Conservation (phyloP, 192 early-diverging fungal genomes). For the Spinellus fusiger region DNA sequence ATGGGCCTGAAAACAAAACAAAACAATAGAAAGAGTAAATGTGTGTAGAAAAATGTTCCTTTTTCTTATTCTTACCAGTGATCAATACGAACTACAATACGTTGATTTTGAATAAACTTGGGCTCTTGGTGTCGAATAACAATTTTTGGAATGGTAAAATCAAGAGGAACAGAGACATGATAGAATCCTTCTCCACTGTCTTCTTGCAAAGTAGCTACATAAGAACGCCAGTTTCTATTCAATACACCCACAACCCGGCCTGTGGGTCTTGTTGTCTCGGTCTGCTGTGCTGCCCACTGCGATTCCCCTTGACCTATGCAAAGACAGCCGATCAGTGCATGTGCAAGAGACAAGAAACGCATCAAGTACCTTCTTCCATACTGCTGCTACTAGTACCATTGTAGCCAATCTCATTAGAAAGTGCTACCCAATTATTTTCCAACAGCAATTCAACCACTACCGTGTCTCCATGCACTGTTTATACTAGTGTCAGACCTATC, state of each 20-base stretch:
- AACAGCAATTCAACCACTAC: slow-evolving; percentile 59
- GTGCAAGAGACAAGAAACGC: not conserved
- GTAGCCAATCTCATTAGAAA: slow-evolving; percentile 39
- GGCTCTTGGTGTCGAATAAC: slow-evolving; percentile 63
- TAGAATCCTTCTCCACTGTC: slow-evolving; percentile 45
- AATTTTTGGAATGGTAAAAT: slow-evolving; percentile 66
- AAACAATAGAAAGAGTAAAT: not conserved
- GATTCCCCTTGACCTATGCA: not conserved
- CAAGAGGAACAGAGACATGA: slow-evolving; percentile 64
- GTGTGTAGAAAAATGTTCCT: not conserved
- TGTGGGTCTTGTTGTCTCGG: slow-evolving; percentile 18
- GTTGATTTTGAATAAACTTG: slow-evolving; percentile 45
- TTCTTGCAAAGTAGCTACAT: slow-evolving; percentile 71
- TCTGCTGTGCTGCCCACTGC: not conserved
- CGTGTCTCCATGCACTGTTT: slow-evolving; percentile 52
- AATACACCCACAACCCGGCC: slow-evolving; percentile 57
- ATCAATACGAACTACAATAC: slow-evolving; percentile 72
- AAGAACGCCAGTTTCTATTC: slow-evolving; percentile 68
- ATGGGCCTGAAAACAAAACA: slow-evolving; percentile 35
- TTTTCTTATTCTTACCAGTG: slow-evolving; percentile 39
- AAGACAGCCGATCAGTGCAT: not conserved
- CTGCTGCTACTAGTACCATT: slow-evolving; percentile 13
- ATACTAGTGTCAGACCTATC: not conserved
- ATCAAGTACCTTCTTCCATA: slow-evolving; percentile 15
- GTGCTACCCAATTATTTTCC: slow-evolving; percentile 36